Evolutionary conservation across 495 filamentous ascomycete genomes (phyloP).

Genomic region (Trichocladium uniseriatum): DNA sequence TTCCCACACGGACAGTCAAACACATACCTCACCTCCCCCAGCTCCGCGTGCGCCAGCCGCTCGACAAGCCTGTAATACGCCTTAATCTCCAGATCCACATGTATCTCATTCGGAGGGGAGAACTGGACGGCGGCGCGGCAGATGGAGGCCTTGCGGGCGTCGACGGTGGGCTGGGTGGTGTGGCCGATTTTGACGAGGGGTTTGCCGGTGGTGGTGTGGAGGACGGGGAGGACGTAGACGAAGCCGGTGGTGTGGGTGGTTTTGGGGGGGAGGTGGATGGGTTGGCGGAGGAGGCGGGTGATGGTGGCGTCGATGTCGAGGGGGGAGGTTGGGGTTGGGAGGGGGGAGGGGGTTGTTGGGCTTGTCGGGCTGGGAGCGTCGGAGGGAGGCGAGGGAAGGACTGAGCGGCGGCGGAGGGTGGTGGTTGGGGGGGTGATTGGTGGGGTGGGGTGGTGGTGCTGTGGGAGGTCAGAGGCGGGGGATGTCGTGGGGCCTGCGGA

Average conservation of each 20-base stretch:
- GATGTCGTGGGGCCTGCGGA: too few species aligned
- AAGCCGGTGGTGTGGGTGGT: not conserved
- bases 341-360: not conserved
- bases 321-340: not conserved
- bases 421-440: too few species aligned
- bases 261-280: not conserved
- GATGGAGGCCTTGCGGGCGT: too few species aligned
- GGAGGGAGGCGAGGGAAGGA: too few species aligned
- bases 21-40: not conserved
- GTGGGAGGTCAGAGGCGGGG: too few species aligned
- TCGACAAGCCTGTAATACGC: not conserved
- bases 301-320: not conserved
- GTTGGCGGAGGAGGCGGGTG: not conserved
- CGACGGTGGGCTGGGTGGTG: not conserved
- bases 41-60: not conserved
- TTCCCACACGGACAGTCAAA: not conserved
- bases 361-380: too few species aligned
- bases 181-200: not conserved
- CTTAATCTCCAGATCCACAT: too few species aligned
- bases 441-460: too few species aligned
- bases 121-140: not conserved
- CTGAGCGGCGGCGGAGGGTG: too few species aligned
- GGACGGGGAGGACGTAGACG: not conserved
- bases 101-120: not conserved
- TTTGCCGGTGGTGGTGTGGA: not conserved